These are phyloP conservation scores for Friedmanniomyces endolithicus DNA, from an alignment of 495 filamentous ascomycete genomes.

Conservation along the genomic window DNA sequence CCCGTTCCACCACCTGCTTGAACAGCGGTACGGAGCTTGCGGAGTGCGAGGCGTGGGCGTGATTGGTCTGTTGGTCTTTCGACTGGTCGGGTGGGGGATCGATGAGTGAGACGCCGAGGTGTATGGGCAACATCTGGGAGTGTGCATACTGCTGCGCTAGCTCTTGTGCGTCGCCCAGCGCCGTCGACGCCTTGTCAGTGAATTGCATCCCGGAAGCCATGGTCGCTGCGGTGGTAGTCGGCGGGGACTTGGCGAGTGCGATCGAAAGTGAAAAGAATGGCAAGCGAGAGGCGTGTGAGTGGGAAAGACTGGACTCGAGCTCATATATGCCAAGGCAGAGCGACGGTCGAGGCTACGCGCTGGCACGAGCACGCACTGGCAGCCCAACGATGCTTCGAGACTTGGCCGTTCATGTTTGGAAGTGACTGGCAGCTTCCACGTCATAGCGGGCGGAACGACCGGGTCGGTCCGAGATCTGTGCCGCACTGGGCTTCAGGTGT, in stretches of 20 bases:
- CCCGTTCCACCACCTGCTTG: slow-evolving; percentile 84
- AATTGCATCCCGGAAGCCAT: slow-evolving; percentile 57
- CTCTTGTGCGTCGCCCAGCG: slow-evolving; percentile 70
- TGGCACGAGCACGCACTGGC: no score
- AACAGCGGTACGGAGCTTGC: slow-evolving; percentile 56
- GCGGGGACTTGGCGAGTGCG: background rate
- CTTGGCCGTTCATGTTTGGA: no score
- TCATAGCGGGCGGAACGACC: no score
- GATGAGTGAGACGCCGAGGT: slow-evolving; percentile 77
- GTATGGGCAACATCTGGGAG: slow-evolving; percentile 75
- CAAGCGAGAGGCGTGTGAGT: no score
- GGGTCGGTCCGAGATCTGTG: no score
- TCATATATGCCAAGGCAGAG: no score
- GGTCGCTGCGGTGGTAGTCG: background rate
- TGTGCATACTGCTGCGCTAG: slow-evolving; percentile 80
- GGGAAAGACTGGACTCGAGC: no score
- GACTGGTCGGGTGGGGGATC: slow-evolving; percentile 68
- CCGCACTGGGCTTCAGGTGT: no score
- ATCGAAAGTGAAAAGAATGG: background rate
- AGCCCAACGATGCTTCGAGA: no score
- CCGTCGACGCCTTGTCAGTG: slow-evolving; percentile 80
- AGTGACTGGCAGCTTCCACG: no score
- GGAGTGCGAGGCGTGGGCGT: slow-evolving; percentile 46
- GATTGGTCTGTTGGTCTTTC: slow-evolving; percentile 54
- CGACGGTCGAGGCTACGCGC: no score